Percentiles rank a stretch among this genome's conserved stretches.
These are phyloP conservation scores for Populus davidiana DNA, from an alignment of 345 rosid species.

Conservation along the genomic window DNA sequence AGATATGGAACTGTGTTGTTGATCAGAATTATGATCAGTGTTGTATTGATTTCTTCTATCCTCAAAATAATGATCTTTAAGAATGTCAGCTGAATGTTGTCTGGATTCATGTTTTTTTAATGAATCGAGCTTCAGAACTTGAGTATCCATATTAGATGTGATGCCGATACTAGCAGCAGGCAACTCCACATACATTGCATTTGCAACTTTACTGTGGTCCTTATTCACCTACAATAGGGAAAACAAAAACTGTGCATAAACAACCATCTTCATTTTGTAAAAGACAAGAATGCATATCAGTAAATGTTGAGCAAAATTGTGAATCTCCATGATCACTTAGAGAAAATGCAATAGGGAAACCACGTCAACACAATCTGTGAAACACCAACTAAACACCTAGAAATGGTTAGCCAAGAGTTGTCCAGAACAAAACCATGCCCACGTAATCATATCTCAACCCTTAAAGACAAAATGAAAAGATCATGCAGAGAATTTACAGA, in stretches of 20 bases:
- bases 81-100: constrained; percentile 23
- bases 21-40: constrained; percentile 22
- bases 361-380: too few relatives aligned
- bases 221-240: constrained; percentile 32
- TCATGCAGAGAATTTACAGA: not conserved
- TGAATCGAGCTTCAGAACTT: constrained; percentile 21
- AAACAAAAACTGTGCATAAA: not conserved
- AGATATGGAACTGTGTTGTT: constrained; percentile 34
- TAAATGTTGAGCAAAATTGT: not conserved
- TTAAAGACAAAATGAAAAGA: constrained; percentile 1
- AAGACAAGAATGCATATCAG: not conserved
- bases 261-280: not conserved
- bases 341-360: too few relatives aligned
- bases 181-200: constrained; percentile 18
- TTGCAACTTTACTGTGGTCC: constrained; percentile 3
- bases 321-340: not conserved
- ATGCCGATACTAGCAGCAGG: constrained; percentile 15
- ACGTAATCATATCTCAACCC: not conserved
- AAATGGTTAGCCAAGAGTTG: too few relatives aligned
- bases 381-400: too few relatives aligned
- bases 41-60: constrained; percentile 9
- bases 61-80: constrained; percentile 13
- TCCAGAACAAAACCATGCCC: not conserved
- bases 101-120: constrained; percentile 31
- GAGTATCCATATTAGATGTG: constrained; percentile 18